phyloP scores from a whole-genome alignment of 2,329 filamentous ascomycete genomes.

The Acrocalymma vagum region DNA sequence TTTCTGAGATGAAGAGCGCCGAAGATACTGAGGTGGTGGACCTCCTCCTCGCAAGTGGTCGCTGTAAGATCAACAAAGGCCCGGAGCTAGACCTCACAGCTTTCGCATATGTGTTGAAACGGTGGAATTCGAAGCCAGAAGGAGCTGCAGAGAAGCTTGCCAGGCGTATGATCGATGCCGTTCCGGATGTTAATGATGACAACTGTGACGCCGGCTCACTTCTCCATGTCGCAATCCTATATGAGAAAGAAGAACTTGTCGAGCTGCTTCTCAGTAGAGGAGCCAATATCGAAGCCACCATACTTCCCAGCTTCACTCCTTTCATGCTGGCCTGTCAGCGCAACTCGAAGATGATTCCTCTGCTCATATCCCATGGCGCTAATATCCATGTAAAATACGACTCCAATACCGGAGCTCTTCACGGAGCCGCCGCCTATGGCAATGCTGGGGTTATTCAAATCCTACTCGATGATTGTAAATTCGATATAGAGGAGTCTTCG shows the following conservation, averaged over 20 bases:
- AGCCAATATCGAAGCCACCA: constrained; percentile 19
- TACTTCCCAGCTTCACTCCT: constrained; percentile 19
- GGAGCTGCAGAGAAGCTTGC: constrained; percentile 15
- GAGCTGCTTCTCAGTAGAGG: constrained; percentile 79
- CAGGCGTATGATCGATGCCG: constrained; percentile 25
- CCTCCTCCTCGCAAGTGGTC: constrained; percentile 17
- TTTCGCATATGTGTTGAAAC: constrained; percentile 21
- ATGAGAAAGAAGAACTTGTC: constrained; percentile 68
- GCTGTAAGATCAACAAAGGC: constrained; percentile 27
- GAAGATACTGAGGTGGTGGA: constrained; percentile 22
- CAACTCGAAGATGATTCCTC: constrained; percentile 6
- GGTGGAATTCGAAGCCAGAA: constrained; percentile 7
- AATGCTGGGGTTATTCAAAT: constrained; percentile 12
- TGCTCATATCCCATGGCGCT: constrained; percentile 18
- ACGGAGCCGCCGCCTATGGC: constrained; percentile 22
- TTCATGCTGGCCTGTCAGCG: constrained; percentile 22
- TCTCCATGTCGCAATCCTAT: constrained; percentile 25
- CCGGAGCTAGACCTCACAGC: constrained; percentile 10
- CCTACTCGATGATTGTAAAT: constrained; percentile 13
- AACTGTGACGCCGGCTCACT: constrained; percentile 18
- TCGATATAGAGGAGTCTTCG: too few relatives aligned
- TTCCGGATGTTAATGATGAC: constrained; percentile 19
- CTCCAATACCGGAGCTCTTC: constrained; percentile 13
- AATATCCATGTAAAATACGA: constrained; percentile 18
- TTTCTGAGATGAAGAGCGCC: not conserved